Percentiles rank a stretch among this genome's conserved stretches.
Evolutionary conservation across 257 asterid genomes (phyloP).

Genomic region (Handroanthus guayacan): DNA sequence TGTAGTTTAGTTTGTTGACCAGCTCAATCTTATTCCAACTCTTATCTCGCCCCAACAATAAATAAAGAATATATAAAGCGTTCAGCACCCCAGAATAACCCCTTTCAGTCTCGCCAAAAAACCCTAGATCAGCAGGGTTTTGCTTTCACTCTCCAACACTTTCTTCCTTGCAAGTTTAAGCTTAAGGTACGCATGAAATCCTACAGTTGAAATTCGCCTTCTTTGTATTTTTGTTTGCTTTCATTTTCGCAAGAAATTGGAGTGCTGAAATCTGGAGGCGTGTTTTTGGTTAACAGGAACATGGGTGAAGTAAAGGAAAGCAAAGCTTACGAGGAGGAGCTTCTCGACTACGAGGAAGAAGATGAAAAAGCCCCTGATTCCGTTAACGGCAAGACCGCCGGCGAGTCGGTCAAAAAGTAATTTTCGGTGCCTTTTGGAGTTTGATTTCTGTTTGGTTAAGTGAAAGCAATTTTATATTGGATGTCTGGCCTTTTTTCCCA

Average conservation of each 20-base stretch:
- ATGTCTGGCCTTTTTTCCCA: not conserved
- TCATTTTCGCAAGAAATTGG: too few relatives aligned
- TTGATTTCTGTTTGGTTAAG: slow-evolving; percentile 15
- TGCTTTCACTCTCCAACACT: slow-evolving; percentile 25
- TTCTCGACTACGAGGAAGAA: slow-evolving; percentile 94
- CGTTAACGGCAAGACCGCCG: slow-evolving; percentile 38
- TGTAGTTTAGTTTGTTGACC: too few relatives aligned
- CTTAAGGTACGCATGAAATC: slow-evolving; percentile 34
- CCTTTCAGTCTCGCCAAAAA: too few relatives aligned
- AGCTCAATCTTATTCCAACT: too few relatives aligned
- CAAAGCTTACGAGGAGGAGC: slow-evolving; percentile 75
- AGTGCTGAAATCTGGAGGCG: too few relatives aligned
- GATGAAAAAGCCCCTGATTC: slow-evolving; percentile 60
- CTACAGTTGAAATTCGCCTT: not conserved
- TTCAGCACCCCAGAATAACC: too few relatives aligned
- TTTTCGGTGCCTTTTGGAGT: slow-evolving; percentile 15
- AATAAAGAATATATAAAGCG: too few relatives aligned
- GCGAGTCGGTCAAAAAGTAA: slow-evolving; percentile 46
- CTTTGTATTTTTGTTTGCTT: not conserved
- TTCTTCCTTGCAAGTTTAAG: slow-evolving; percentile 31
- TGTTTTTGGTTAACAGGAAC: too few relatives aligned
- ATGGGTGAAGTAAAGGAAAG: too few relatives aligned
- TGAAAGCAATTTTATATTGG: not conserved
- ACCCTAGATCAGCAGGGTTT: too few relatives aligned
- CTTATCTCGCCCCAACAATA: too few relatives aligned